Evolutionary conservation across 208 protist genomes (phyloP), one percentile per base, ranked within the genome.

Genomic region (Acanthamoeba castellanii): DNA sequence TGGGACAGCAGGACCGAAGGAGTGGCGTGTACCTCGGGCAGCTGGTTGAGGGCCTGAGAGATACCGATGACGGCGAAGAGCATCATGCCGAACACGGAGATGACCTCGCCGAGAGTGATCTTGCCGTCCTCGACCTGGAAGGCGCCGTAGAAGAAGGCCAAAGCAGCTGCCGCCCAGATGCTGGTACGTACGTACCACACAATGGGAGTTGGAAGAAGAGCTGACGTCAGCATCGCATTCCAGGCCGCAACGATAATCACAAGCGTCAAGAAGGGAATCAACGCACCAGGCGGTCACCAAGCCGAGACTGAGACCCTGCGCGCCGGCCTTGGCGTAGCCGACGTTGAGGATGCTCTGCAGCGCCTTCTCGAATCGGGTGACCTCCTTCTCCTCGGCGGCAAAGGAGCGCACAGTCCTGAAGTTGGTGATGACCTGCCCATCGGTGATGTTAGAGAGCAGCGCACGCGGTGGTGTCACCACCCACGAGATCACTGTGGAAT

Each of bases 381-480:
- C 25, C 25, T 88, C 81, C 61, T 93, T 93, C 59, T 93, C 14
- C 45, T 93, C 88, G 5, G 64, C 57, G 14, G 88, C 61, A 84
- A 94, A 94, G 11, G 90, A 76, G 30, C 70, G 70, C 6, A 94
- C 90, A 4, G 90, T 94, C 13, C 90, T 55, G 70, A 94, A 61
- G 37, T 68, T 59, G 20, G 90, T 72, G 32, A 94, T 82, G 32
- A 94, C 47, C 61, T 91, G 66, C 66, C 22, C n/a, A 20, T 27
- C 14, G 11, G 1, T 34, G 0, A 32, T 1, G 30, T 34, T 72
- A 34, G 7, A 72, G 66, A 9, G 22, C 3, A 37, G 66, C 37
- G n/a, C n/a, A n/a, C n/a, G n/a, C n/a, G n/a, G n/a, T n/a, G n/a
- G n/a, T n/a, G n/a, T n/a, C n/a, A n/a, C n/a, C n/a, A n/a, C n/a